These are phyloP conservation scores for Yamadazyma kitorensis DNA, from an alignment of 805 yeast species.

Conservation along the genomic window DNA sequence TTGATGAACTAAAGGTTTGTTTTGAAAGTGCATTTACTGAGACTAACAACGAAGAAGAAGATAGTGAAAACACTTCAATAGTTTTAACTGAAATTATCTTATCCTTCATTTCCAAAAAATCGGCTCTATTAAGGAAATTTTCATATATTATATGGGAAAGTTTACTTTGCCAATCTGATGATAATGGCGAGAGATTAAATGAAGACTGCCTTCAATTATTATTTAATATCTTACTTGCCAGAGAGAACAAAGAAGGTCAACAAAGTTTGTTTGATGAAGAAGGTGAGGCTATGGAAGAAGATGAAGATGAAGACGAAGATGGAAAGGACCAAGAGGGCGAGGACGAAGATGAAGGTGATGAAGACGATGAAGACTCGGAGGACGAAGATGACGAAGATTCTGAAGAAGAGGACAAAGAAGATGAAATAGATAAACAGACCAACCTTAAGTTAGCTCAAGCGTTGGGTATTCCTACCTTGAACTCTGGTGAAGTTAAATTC, in stretches of 20 bases:
- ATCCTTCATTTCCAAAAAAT: slow-evolving; percentile 43
- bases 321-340: slow-evolving; percentile 24
- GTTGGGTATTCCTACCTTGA: slow-evolving; percentile 54
- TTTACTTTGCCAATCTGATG: slow-evolving; percentile 31
- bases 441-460: slow-evolving; percentile 68
- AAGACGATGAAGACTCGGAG: slow-evolving; percentile 20
- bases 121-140: slow-evolving; percentile 35
- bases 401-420: slow-evolving; percentile 15
- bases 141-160: slow-evolving; percentile 41
- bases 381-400: slow-evolving; percentile 15
- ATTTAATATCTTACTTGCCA: slow-evolving; percentile 42
- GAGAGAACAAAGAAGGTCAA: slow-evolving; percentile 83
- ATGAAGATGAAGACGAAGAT: slow-evolving; percentile 30
- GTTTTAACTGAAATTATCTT: slow-evolving; percentile 42
- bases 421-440: slow-evolving; percentile 41
- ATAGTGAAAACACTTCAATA: slow-evolving; percentile 27
- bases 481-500: slow-evolving; percentile 44
- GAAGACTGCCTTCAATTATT: slow-evolving; percentile 34
- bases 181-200: slow-evolving; percentile 24
- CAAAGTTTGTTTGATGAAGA: slow-evolving; percentile 67
- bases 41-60: slow-evolving; percentile 29
- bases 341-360: slow-evolving; percentile 22
- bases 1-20: slow-evolving; percentile 69
- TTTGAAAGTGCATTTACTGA: slow-evolving; percentile 43
- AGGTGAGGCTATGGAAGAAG: slow-evolving; percentile 22